Percentiles rank a stretch among this genome's conserved stretches.
phyloP scores from a whole-genome alignment of 1,139 yeast species.

The Lodderomyces elongisporus region DNA sequence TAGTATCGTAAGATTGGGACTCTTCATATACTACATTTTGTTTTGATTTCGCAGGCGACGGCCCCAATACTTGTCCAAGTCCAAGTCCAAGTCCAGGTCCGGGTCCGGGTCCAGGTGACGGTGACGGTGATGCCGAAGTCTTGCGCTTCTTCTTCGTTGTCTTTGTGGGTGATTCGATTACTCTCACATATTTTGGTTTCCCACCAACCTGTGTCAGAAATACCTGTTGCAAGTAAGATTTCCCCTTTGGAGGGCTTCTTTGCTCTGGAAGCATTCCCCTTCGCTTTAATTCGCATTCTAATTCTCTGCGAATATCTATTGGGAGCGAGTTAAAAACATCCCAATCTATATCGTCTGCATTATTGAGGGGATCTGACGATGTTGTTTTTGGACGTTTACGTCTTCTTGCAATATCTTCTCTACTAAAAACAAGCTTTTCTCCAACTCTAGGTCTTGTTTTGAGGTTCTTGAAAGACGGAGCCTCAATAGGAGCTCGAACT shows the following conservation, averaged over 20 bases:
- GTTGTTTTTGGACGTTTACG: neutral
- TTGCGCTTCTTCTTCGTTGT: conserved; percentile 7
- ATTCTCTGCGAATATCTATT: conserved; percentile 44
- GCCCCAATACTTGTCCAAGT: conserved; percentile 1
- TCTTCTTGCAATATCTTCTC: conserved; percentile 3
- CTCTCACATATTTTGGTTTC: conserved; percentile 30
- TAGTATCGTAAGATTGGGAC: conserved; percentile 31
- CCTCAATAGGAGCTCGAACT: neutral
- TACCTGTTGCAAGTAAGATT: conserved; percentile 37
- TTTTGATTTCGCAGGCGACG: conserved; percentile 13
- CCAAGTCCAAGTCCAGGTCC: no score
- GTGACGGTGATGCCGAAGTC: conserved; percentile 6
- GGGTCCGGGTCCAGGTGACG: no score
- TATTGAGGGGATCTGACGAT: conserved; percentile 6
- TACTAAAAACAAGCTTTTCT: conserved; percentile 4
- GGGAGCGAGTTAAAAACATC: conserved; percentile 54
- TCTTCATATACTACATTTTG: conserved; percentile 10
- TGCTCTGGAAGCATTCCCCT: conserved; percentile 22
- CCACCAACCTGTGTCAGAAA: conserved; percentile 32
- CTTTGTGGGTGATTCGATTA: conserved; percentile 29
- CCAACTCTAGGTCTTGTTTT: conserved; percentile 7
- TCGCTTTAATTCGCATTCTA: conserved; percentile 39
- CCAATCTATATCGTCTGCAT: conserved; percentile 39
- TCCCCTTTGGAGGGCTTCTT: conserved; percentile 16
- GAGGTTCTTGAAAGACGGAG: neutral